Conservation (phyloP, 148 eudicot species). For the Rhododendron henanense region DNA sequence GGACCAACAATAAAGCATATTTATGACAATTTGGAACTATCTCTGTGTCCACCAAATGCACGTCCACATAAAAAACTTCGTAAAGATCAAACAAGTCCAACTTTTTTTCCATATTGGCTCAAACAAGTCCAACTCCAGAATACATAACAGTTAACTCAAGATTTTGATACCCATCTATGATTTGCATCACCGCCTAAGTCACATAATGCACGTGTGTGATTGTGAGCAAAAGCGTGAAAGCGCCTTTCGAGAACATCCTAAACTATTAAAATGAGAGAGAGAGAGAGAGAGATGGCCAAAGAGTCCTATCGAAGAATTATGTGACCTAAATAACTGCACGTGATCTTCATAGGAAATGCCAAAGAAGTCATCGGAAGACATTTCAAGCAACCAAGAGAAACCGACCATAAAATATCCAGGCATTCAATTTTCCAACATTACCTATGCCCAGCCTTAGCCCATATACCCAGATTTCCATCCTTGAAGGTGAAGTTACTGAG, state of each 20-base stretch:
- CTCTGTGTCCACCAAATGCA: too few species aligned
- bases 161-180: neutral
- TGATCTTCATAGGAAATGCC: neutral
- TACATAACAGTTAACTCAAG: slow-evolving; percentile 12
- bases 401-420: neutral
- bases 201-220: too few species aligned
- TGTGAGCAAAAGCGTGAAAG: too few species aligned
- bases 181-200: slow-evolving; percentile 4
- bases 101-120: neutral
- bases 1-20: too few species aligned
- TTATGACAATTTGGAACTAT: too few species aligned
- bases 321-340: neutral
- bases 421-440: neutral
- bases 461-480: neutral
- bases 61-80: too few species aligned
- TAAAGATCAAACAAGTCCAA: too few species aligned
- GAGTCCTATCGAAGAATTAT: neutral
- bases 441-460: neutral
- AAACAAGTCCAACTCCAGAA: slow-evolving; percentile 6
- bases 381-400: slow-evolving; percentile 6
- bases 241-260: too few species aligned
- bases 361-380: too few species aligned
- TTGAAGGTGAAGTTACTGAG: neutral
- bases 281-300: too few species aligned
- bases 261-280: too few species aligned